Conservation (phyloP, 768 basidiomycete genomes). For the Auricularia auricula-judae region DNA sequence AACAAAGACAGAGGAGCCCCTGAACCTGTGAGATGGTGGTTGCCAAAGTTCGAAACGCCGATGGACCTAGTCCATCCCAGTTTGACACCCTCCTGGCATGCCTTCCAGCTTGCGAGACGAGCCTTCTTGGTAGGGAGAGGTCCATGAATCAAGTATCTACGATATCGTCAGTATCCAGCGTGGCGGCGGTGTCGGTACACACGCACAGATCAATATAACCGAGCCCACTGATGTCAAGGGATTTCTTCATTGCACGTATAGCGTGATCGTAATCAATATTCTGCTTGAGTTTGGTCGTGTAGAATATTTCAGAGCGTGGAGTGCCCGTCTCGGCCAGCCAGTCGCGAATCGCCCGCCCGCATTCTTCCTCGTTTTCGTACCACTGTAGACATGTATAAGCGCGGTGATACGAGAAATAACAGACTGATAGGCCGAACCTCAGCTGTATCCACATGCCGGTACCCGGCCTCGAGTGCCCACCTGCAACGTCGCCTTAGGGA, state of each 20-base stretch:
- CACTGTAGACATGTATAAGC: conserved; percentile 28
- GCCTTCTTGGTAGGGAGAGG: conserved; percentile 50
- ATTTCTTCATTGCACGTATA: conserved; percentile 38
- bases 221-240: conserved; percentile 42
- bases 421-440: not conserved
- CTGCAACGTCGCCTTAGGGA: not conserved
- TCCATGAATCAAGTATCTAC: conserved; percentile 62
- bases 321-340: conserved; percentile 27
- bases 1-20: not conserved
- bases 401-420: conserved; percentile 1
- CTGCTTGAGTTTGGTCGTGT: conserved; percentile 55
- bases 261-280: conserved; percentile 44
- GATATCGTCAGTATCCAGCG: conserved; percentile 32
- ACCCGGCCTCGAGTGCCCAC: conserved; percentile 35
- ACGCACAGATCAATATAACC: conserved; percentile 31
- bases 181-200: not conserved
- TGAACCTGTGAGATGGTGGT: conserved; percentile 36
- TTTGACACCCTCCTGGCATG: conserved; percentile 51
- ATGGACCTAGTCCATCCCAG: conserved; percentile 48
- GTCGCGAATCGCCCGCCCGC: conserved; percentile 47
- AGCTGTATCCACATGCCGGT: conserved; percentile 46
- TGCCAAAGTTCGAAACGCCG: conserved; percentile 54
- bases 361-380: conserved; percentile 59
- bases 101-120: conserved; percentile 54
- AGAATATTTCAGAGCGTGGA: conserved; percentile 51